These are phyloP conservation scores for Dendrostoma leiphaemia DNA, from an alignment of 2,329 filamentous ascomycete genomes.

Conservation along the genomic window DNA sequence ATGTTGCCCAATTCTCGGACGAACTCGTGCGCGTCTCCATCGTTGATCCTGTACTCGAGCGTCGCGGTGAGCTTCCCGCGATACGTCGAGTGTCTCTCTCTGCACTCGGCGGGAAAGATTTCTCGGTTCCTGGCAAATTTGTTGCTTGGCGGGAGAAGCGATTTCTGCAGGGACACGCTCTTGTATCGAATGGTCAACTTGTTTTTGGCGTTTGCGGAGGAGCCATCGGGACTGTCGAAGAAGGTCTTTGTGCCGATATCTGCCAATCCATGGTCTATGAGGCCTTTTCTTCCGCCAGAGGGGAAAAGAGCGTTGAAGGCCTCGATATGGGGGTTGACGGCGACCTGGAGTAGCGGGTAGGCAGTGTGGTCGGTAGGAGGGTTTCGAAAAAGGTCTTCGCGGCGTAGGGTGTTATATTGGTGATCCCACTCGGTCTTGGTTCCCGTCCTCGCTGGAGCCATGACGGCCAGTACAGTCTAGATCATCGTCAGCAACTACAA, in stretches of 20 bases:
- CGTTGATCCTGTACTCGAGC: slow-evolving; percentile 83
- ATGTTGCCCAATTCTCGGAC: slow-evolving; percentile 83
- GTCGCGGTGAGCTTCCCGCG: slow-evolving; percentile 80
- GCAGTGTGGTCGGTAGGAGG: slow-evolving; percentile 85
- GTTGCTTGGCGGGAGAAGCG: slow-evolving; percentile 75
- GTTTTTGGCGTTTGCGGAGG: slow-evolving; percentile 63
- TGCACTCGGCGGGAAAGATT: slow-evolving; percentile 87
- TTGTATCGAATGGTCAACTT: slow-evolving; percentile 75
- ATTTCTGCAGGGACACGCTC: slow-evolving; percentile 79
- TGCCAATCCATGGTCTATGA: slow-evolving; percentile 70
- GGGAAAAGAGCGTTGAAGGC: slow-evolving; percentile 92
- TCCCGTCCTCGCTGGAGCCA: slow-evolving; percentile 55
- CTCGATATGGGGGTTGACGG: slow-evolving; percentile 89
- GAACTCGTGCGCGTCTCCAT: slow-evolving; percentile 79
- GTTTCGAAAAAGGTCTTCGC: slow-evolving; percentile 84
- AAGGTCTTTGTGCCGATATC: slow-evolving; percentile 91
- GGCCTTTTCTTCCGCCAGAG: slow-evolving; percentile 55
- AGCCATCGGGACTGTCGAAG: slow-evolving; percentile 74
- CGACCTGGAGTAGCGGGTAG: slow-evolving; percentile 80
- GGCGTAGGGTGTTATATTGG: slow-evolving; percentile 79
- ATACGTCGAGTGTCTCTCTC: slow-evolving; percentile 91
- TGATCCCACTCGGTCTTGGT: slow-evolving; percentile 77
- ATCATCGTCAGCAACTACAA: background rate
- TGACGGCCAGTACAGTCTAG: slow-evolving; percentile 28
- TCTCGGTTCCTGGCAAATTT: slow-evolving; percentile 82